A percentile compares a stretch with the other conserved stretches of the same genome.
Evolutionary conservation across 2,329 filamentous ascomycete species (phyloP).

Genomic region (Aspergillus sergii): DNA sequence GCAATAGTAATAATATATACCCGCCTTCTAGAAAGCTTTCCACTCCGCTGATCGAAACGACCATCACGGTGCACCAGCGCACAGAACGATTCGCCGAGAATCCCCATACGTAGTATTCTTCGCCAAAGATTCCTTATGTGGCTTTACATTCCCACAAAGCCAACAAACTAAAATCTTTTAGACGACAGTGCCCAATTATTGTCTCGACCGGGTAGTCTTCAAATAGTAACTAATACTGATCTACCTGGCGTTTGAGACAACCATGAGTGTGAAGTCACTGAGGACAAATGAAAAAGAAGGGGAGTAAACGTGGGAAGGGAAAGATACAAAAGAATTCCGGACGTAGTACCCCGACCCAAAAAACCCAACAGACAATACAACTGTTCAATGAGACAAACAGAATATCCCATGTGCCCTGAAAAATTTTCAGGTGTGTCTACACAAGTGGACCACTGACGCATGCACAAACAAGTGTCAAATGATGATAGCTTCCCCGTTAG

Average conservation of each 20-base stretch:
- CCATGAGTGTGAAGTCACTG: background rate
- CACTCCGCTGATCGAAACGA: background rate
- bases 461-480: conserved; percentile 13
- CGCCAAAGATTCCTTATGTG: background rate
- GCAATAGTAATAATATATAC: background rate
- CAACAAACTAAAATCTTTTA: background rate
- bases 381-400: background rate
- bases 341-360: background rate
- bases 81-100: background rate
- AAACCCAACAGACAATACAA: background rate
- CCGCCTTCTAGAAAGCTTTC: background rate
- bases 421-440: background rate
- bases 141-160: background rate
- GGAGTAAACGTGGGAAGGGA: background rate
- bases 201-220: background rate
- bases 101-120: background rate
- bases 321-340: background rate
- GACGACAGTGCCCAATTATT: background rate
- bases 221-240: background rate
- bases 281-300: background rate
- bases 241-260: background rate
- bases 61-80: background rate
- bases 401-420: background rate
- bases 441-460: conserved; percentile 3
- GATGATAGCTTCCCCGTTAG: conserved; percentile 3